Evolutionary conservation across 2,329 filamentous ascomycete genomes (phyloP).

Genomic region (Sphaerulina vaccinii): DNA sequence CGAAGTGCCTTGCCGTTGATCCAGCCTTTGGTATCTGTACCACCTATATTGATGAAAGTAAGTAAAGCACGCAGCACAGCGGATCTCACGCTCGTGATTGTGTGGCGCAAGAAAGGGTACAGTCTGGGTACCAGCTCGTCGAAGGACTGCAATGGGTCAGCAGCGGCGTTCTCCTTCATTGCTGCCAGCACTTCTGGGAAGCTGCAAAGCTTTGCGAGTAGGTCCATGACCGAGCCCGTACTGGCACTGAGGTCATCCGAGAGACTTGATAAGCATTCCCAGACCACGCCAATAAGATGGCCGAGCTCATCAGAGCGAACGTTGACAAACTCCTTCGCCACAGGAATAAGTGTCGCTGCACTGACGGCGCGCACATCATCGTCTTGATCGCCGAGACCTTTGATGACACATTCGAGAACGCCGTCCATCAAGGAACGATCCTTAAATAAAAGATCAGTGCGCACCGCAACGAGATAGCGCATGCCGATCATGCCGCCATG

Average conservation of each 20-base stretch:
- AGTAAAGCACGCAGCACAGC: conserved; percentile 89
- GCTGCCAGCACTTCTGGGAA: conserved; percentile 89
- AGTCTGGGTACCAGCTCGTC: conserved; percentile 87
- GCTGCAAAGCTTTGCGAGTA: conserved; percentile 90
- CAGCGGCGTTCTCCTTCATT: conserved; percentile 85
- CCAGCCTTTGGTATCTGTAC: conserved; percentile 80
- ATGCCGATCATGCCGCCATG: conserved; percentile 98
- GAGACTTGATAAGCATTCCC: conserved; percentile 95
- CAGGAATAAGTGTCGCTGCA: conserved; percentile 93
- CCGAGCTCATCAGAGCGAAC: conserved; percentile 77
- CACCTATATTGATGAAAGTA: conserved; percentile 87
- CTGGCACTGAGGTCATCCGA: conserved; percentile 96
- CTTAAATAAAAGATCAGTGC: conserved; percentile 84
- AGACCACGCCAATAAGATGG: conserved; percentile 86
- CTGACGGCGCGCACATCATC: conserved; percentile 97
- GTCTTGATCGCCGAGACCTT: conserved; percentile 83
- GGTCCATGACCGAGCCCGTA: conserved; percentile 97
- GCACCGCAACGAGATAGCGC: conserved; percentile 89
- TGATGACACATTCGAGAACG: conserved; percentile 89
- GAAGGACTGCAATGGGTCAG: conserved; percentile 85
- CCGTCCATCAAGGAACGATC: conserved; percentile 87
- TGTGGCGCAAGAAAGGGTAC: conserved; percentile 94
- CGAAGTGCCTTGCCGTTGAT: conserved; percentile 85
- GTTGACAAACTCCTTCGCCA: conserved; percentile 90
- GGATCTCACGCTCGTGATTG: conserved; percentile 90